phyloP scores from a whole-genome alignment of 169 alveolate genomes.

The Cardiosporidium cionae region DNA sequence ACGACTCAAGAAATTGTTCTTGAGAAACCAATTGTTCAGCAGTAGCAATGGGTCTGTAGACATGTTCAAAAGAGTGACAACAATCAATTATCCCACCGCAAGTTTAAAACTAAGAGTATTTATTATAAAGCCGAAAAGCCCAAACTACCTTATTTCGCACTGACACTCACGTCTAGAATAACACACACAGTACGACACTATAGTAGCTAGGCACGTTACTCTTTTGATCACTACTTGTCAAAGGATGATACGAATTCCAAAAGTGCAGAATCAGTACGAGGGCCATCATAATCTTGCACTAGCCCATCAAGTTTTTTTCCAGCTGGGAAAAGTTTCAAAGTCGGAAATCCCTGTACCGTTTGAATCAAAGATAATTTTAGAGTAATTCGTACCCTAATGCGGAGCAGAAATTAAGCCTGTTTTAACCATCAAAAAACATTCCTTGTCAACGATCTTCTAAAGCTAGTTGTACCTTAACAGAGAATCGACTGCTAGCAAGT shows the following conservation, averaged over 20 bases:
- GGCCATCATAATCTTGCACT: constrained; percentile 61
- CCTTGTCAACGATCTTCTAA: too few species aligned
- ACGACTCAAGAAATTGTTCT: constrained; percentile 26
- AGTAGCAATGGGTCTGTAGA: constrained; percentile 1
- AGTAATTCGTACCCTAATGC: too few species aligned
- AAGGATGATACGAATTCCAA: constrained; percentile 60
- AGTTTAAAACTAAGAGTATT: not conserved
- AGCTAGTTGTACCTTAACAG: constrained; percentile 41
- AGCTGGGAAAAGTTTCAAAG: constrained; percentile 76
- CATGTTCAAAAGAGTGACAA: too few species aligned
- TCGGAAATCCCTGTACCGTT: constrained; percentile 82
- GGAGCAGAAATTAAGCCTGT: too few species aligned
- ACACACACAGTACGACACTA: too few species aligned
- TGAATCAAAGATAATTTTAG: too few species aligned
- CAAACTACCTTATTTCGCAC: not conserved
- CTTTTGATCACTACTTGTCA: not conserved
- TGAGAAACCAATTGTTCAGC: constrained; percentile 23
- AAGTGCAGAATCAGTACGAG: constrained; percentile 67
- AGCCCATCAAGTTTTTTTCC: constrained; percentile 47
- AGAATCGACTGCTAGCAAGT: constrained; percentile 39
- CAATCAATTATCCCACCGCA: too few species aligned
- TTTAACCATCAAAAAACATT: too few species aligned
- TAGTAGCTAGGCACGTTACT: not conserved
- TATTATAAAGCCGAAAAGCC: not conserved
- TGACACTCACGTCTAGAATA: not conserved